Evolutionary conservation across 2,329 filamentous ascomycete species (phyloP).

Genomic region (Verruconis gallopava): DNA sequence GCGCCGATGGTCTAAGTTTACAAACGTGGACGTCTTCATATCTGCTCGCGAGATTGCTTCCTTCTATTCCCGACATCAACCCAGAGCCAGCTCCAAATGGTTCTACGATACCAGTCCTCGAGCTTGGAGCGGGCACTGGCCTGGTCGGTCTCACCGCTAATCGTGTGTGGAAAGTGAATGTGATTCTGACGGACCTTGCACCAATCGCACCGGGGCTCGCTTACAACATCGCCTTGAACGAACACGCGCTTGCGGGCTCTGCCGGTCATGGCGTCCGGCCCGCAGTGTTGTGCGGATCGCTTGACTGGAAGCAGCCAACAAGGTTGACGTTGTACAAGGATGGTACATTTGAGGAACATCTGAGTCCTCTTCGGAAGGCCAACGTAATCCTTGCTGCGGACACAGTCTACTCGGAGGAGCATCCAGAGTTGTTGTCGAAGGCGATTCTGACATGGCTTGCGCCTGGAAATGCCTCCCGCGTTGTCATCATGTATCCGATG

Average conservation of each 20-base stretch:
- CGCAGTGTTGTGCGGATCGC: slow-evolving; percentile 59
- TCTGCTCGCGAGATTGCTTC: background rate
- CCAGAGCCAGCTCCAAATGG: slow-evolving; percentile 10
- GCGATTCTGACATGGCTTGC: slow-evolving; percentile 58
- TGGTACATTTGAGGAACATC: background rate
- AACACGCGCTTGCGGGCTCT: slow-evolving; percentile 37
- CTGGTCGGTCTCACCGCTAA: slow-evolving; percentile 81
- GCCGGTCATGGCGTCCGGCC: slow-evolving; percentile 49
- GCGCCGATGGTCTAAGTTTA: background rate
- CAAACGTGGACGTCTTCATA: background rate
- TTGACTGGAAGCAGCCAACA: slow-evolving; percentile 29
- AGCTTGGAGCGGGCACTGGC: slow-evolving; percentile 82
- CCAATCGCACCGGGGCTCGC: slow-evolving; percentile 67
- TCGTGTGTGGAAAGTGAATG: slow-evolving; percentile 50
- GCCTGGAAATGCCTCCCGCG: slow-evolving; percentile 43
- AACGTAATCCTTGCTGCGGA: slow-evolving; percentile 70
- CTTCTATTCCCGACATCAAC: slow-evolving; percentile 15
- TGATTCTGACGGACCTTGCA: slow-evolving; percentile 71
- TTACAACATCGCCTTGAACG: slow-evolving; percentile 59
- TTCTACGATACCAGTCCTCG: slow-evolving; percentile 38
- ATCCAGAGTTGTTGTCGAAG: slow-evolving; percentile 60
- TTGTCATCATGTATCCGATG: slow-evolving; percentile 69
- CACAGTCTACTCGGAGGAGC: slow-evolving; percentile 72
- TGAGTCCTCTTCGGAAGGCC: slow-evolving; percentile 16
- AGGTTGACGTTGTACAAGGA: background rate